These are phyloP conservation scores for Leptographium flavum DNA, from an alignment of 2,329 filamentous ascomycete species.

Conservation along the genomic window DNA sequence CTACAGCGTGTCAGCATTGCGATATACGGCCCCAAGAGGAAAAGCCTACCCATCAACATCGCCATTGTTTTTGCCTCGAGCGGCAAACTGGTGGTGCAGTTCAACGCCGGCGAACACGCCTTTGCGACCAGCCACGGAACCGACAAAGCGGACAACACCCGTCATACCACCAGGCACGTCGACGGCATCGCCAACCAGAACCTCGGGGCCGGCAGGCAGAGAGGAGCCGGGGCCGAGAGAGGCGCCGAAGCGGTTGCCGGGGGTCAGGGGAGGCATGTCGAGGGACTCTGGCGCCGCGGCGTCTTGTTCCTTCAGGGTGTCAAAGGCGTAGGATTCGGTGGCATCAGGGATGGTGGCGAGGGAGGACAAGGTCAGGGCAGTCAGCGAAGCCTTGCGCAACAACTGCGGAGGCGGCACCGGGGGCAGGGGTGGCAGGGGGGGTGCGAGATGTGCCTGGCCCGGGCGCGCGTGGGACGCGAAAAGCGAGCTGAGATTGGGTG, in stretches of 20 bases:
- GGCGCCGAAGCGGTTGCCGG: constrained; percentile 24
- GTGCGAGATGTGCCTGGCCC: constrained; percentile 6
- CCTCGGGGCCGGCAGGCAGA: constrained; percentile 22
- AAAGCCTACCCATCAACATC: constrained; percentile 76
- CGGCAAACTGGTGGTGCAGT: constrained; percentile 64
- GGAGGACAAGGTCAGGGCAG: constrained; percentile 49
- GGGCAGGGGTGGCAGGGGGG: background rate
- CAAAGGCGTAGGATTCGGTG: constrained; percentile 46
- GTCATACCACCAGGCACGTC: constrained; percentile 91
- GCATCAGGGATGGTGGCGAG: constrained; percentile 54
- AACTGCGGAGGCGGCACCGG: constrained; percentile 26
- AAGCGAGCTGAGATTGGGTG: constrained; percentile 41
- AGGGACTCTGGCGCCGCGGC: background rate
- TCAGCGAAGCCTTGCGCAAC: constrained; percentile 57
- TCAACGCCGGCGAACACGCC: constrained; percentile 90
- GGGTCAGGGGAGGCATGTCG: constrained; percentile 29
- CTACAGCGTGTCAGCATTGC: constrained; percentile 20
- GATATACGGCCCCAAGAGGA: background rate
- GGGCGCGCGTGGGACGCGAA: constrained; percentile 36
- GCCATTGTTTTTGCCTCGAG: constrained; percentile 84
- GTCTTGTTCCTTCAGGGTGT: constrained; percentile 29
- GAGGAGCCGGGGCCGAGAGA: constrained; percentile 13
- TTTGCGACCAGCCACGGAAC: constrained; percentile 74
- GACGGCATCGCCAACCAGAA: constrained; percentile 69
- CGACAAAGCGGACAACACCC: constrained; percentile 79